Percentiles rank a stretch among this genome's conserved stretches.
Conservation (phyloP, 169 alveolate genomes). For the Eimeria maxima region DNA sequence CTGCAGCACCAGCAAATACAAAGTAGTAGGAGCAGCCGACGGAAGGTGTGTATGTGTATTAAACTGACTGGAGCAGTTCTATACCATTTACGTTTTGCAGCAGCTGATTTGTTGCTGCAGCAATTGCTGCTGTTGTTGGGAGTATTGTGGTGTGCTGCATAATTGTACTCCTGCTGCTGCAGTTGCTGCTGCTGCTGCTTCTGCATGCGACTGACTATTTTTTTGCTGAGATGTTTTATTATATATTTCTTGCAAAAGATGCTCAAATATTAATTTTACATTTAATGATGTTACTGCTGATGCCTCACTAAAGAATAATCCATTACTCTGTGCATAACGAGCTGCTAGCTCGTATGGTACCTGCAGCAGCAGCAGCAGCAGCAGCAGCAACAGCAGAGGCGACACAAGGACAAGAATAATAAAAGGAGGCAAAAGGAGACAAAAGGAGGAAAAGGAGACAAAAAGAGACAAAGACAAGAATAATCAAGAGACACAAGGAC, state of each 20-base stretch:
- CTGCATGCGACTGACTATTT: background rate
- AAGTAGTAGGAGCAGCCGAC: too few species aligned
- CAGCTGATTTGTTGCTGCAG: slow-evolving; percentile 13
- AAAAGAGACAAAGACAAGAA: background rate
- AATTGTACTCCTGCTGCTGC: background rate
- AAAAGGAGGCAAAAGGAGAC: background rate
- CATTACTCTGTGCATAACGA: slow-evolving; percentile 76
- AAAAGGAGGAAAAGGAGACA: too few species aligned
- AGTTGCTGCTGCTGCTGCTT: background rate
- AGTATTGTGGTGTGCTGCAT: background rate
- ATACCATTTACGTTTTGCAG: slow-evolving; percentile 3
- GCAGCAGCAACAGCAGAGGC: too few species aligned
- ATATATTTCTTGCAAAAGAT: slow-evolving; percentile 92
- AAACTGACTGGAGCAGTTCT: background rate
- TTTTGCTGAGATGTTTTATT: slow-evolving; percentile 56
- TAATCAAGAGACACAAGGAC: too few species aligned
- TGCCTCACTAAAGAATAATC: slow-evolving; percentile 95
- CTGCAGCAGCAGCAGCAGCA: slow-evolving; percentile 25
- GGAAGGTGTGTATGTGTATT: background rate
- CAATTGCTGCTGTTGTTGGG: background rate
- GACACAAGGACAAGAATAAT: background rate
- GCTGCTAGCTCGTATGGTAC: slow-evolving; percentile 78
- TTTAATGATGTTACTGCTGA: slow-evolving; percentile 97
- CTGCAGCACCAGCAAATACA: background rate
- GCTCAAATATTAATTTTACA: slow-evolving; percentile 98